Evolutionary conservation across 352 stramenopile genomes (phyloP), one percentile per base, ranked within the genome.

Genomic region (Phytophthora europaea): DNA sequence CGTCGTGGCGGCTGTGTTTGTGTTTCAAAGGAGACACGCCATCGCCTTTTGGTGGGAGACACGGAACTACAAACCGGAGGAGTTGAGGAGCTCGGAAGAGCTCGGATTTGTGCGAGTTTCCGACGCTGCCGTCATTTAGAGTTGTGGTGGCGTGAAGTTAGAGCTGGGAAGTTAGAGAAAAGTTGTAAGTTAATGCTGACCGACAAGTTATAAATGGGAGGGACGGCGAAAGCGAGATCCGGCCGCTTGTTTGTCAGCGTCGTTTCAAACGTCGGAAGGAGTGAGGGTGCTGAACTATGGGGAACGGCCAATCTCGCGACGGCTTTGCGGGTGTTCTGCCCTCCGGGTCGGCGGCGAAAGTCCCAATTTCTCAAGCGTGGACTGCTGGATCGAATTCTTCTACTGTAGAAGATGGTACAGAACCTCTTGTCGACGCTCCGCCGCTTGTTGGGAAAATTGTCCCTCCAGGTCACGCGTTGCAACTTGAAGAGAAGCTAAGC

Each of bases 271-370:
- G 34, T 18, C 0, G 18, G 2, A 47, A 43, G 26, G 26, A 48
- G 20, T 15, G 18, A 22, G 18, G 43, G 43, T 12, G 43, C 6
- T 8, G 40, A 62, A 66, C 16, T 22, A 85, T 85, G 78, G 78
- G 78, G 54, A 80, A 80, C 48, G 64, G 63, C 3, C 68, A 67
- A 23, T 80, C 65, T 62, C 72, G 59, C n/a, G 66, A 77, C 22
- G 53, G 61, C 8, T 84, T 86, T 51, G 72, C 67, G 28, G 70
- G 45, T n/a, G 70, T 86, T 1, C 28, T 86, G 43, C 79, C 79
- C 18, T 79, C 72, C 6, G 52, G 16, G 6, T 61, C 65, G 31
- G 38, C 43, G 22, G 40, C 26, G 1, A 73, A 73, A 52, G 67
- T 59, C 45, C 6, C 48, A 6, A 75, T 75, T 65, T 67, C 72